Percentiles rank a stretch among this genome's conserved stretches.
Conservation (phyloP, 768 basidiomycete genomes). For the Inosperma sp. region DNA sequence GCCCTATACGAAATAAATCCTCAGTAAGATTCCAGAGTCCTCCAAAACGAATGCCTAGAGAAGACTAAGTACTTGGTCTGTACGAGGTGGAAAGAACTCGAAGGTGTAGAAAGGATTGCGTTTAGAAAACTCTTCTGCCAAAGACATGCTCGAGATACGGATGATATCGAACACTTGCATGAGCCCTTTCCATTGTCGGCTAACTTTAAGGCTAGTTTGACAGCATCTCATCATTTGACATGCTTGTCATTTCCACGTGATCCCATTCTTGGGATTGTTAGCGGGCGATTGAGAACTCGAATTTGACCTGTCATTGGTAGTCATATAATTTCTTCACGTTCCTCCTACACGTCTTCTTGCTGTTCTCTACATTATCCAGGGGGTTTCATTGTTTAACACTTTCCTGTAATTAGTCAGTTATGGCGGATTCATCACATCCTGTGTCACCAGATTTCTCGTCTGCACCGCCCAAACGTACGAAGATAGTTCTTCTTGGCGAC, state of each 20-base stretch:
- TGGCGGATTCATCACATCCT: constrained; percentile 56
- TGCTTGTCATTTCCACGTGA: too few species aligned
- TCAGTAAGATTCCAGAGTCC: too few species aligned
- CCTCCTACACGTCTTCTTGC: too few species aligned
- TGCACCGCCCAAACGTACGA: constrained; percentile 88
- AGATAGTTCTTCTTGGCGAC: constrained; percentile 94
- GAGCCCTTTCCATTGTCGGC: neutral
- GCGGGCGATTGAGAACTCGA: too few species aligned
- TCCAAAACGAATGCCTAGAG: neutral
- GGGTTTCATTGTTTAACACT: neutral
- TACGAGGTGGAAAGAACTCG: constrained; percentile 96
- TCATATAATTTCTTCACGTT: too few species aligned
- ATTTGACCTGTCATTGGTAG: too few species aligned
- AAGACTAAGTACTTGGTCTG: constrained; percentile 59
- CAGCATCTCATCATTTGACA: too few species aligned
- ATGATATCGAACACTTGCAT: neutral
- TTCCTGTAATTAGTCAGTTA: constrained; percentile 12
- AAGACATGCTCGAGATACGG: neutral
- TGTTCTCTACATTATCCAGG: too few species aligned
- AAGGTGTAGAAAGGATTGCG: constrained; percentile 79
- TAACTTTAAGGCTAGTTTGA: too few species aligned
- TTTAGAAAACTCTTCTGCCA: constrained; percentile 51
- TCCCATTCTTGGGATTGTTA: too few species aligned
- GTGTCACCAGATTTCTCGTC: constrained; percentile 81
- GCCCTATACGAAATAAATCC: constrained; percentile 45